A percentile compares a stretch with the other conserved stretches of the same genome.
These are phyloP conservation scores for Sugiyamaella paludigena DNA, from an alignment of 1,139 yeast genomes.

Conservation along the genomic window DNA sequence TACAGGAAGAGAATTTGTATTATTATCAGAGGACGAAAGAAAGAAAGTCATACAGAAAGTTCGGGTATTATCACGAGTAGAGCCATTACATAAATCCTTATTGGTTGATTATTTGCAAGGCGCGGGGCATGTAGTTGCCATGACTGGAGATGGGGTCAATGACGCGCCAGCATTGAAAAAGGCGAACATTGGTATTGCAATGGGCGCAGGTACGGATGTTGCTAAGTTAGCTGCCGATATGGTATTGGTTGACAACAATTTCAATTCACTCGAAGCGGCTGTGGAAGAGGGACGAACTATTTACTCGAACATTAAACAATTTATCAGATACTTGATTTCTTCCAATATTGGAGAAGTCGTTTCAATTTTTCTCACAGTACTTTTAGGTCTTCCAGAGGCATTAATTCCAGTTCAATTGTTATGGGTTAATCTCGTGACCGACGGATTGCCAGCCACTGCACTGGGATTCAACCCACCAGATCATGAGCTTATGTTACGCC, in stretches of 20 bases:
- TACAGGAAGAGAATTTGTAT: conserved; percentile 51
- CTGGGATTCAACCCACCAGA: conserved; percentile 40
- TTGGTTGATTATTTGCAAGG: conserved; percentile 53
- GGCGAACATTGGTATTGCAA: conserved; percentile 43
- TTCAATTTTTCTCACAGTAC: conserved; percentile 35
- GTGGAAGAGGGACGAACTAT: conserved; percentile 52
- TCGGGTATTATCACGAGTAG: conserved; percentile 50
- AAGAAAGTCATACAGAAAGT: conserved; percentile 28
- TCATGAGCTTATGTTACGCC: conserved; percentile 34
- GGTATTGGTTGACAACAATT: conserved; percentile 50
- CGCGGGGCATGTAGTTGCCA: conserved; percentile 44
- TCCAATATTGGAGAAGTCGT: conserved; percentile 52
- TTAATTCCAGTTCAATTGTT: conserved; percentile 37
- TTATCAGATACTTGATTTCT: conserved; percentile 48
- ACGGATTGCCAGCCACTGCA: conserved; percentile 41
- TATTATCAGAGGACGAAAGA: conserved; percentile 25
- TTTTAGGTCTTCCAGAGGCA: conserved; percentile 38
- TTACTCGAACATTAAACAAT: conserved; percentile 49
- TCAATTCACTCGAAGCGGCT: conserved; percentile 52
- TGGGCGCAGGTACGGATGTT: conserved; percentile 53
- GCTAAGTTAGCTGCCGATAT: conserved; percentile 60
- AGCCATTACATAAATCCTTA: conserved; percentile 52
- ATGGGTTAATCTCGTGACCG: conserved; percentile 40
- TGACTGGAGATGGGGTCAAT: conserved; percentile 46
- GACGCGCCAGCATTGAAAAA: conserved; percentile 44